Conservation (phyloP, 169 alveolate genomes). For the Eimeria tenella region DNA sequence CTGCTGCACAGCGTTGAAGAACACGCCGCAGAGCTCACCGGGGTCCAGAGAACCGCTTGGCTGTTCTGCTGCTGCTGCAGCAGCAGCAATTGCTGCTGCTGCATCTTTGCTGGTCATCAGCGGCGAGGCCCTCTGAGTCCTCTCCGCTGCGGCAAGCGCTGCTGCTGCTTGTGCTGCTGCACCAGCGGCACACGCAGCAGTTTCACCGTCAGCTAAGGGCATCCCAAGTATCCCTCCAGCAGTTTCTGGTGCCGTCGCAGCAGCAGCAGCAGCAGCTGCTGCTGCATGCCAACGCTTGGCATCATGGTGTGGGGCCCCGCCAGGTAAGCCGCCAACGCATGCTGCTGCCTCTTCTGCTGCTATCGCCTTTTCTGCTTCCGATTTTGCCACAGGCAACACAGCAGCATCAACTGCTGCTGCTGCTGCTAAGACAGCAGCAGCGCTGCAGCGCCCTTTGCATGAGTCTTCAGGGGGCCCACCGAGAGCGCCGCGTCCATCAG, state of each 20-base stretch:
- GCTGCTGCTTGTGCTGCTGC: constrained; percentile 42
- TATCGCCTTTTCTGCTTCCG: neutral
- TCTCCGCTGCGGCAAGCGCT: neutral
- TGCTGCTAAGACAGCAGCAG: neutral
- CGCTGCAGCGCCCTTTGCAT: neutral
- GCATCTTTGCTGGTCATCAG: neutral
- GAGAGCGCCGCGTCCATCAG: neutral
- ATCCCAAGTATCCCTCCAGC: neutral
- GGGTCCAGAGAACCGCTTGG: constrained; percentile 1
- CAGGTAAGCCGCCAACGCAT: neutral
- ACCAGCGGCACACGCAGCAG: constrained; percentile 4
- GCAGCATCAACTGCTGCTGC: neutral
- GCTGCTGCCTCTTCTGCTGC: neutral
- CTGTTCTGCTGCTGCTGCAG: neutral
- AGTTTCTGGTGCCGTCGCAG: neutral
- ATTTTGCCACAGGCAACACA: neutral
- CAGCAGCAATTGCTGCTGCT: neutral
- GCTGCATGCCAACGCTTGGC: neutral
- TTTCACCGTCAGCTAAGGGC: neutral
- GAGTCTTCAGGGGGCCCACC: constrained; percentile 9
- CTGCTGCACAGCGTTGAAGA: constrained; percentile 10
- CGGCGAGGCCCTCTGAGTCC: neutral
- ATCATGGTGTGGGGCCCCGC: neutral
- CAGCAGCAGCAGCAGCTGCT: constrained; percentile 18
- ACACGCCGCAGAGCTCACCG: constrained; percentile 14